Evolutionary conservation across 148 eudicot species (phyloP), one percentile per base, ranked within the genome.

Genomic region (Cornus controversa): DNA sequence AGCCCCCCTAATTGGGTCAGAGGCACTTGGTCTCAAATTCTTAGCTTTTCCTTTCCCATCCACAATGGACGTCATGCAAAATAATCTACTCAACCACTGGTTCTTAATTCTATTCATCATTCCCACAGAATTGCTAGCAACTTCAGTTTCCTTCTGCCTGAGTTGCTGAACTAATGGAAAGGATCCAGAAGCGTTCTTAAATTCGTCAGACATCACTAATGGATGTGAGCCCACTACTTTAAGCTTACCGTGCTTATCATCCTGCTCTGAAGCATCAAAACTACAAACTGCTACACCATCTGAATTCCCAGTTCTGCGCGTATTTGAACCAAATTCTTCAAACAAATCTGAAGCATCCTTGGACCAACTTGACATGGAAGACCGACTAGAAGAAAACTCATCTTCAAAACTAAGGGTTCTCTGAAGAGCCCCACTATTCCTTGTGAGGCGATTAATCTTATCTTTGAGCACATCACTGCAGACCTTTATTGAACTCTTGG

Each of bases 21-120:
- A 66, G 18, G 34, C 50, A 71, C 37, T 69, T 11, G 63, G 47
- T 31, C 73, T 66, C 65, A 64, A 75, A 78, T 69, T 76, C 58
- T 40, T 72, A 40, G 70, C 77, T 36, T 81, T 88, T 42, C 75
- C 86, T 31, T 75, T 78, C 66, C 71, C 80, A 74, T 85, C 86
- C 37, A 67, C 42, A 11, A 86, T 85, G 80, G 96, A 86, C 0
- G 85, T 76, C 34, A 94, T 77, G 69, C 90, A 85, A 22, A 89
- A 84, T 54, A 90, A 70, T 77, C 84, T 87, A 66, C 79, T 87
- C 68, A 92, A 73, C 89, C 87, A 88, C 85, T 82, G 85, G 53
- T 79, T 84, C 85, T 92, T 91, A 53, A 81, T 80, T 80, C 73
- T 86, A 80, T 84, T 83, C 42, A 65, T 75, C 2, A 78, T 67